These are phyloP conservation scores for Exidia glandulosa DNA, from an alignment of 768 basidiomycete species.

Conservation along the genomic window DNA sequence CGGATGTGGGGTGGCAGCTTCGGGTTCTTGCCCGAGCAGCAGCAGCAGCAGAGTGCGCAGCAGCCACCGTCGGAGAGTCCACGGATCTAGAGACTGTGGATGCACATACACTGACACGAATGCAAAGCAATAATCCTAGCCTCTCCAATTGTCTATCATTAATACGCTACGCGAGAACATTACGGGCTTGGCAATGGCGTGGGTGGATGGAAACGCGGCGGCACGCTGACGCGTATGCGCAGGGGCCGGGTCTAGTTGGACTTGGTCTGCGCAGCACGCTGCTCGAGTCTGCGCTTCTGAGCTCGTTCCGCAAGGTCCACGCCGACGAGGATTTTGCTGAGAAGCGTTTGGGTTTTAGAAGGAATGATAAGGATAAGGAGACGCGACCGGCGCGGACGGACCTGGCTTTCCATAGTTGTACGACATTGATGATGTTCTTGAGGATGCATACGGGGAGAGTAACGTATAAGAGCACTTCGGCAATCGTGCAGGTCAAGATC, in stretches of 20 bases:
- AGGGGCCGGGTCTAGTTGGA: not conserved
- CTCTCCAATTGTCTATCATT: too few relatives aligned
- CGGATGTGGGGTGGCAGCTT: constrained; percentile 83
- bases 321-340: constrained; percentile 74
- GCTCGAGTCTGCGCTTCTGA: constrained; percentile 13
- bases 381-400: not conserved
- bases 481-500: constrained; percentile 51
- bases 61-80: not conserved
- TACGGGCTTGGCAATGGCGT: too few relatives aligned
- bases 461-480: constrained; percentile 53
- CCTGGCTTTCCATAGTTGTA: constrained; percentile 97
- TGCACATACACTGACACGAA: too few relatives aligned
- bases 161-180: too few relatives aligned
- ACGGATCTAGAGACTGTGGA: too few relatives aligned
- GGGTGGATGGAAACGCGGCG: too few relatives aligned
- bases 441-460: constrained; percentile 57
- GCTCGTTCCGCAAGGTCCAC: constrained; percentile 84
- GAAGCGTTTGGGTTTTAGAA: too few relatives aligned
- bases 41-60: constrained; percentile 16
- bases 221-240: not conserved
- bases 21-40: constrained; percentile 57
- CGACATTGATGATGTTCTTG: constrained; percentile 91
- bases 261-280: not conserved
- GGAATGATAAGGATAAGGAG: not conserved
- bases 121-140: too few relatives aligned